phyloP scores from a whole-genome alignment of 352 stramenopile genomes.

The Phytophthora gonapodyides region DNA sequence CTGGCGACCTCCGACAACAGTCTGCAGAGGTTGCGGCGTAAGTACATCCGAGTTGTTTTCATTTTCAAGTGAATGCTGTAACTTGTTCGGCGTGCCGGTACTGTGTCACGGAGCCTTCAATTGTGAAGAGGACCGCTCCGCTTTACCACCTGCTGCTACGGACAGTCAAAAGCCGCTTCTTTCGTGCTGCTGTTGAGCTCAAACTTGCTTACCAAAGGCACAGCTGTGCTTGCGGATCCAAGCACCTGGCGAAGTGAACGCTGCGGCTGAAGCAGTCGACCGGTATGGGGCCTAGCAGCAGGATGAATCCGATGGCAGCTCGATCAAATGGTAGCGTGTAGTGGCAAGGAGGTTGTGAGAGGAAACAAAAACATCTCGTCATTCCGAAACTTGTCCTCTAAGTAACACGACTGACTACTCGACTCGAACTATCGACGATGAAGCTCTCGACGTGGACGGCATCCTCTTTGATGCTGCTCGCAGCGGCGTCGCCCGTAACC shows the following conservation, averaged over 20 bases:
- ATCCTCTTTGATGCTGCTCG: constrained; percentile 2
- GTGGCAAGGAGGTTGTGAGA: background rate
- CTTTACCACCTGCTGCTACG: constrained; percentile 19
- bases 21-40: constrained; percentile 3
- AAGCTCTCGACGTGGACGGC: constrained; percentile 8
- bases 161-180: constrained; percentile 6
- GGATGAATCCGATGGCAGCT: constrained; percentile 2
- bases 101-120: background rate
- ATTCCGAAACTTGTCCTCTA: constrained; percentile 15
- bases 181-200: background rate
- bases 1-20: background rate
- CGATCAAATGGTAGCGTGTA: constrained; percentile 5
- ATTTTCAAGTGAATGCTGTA: background rate
- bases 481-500: background rate
- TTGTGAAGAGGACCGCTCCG: background rate
- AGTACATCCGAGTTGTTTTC: background rate
- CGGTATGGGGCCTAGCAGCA: constrained; percentile 21
- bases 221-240: constrained; percentile 1
- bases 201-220: constrained; percentile 4
- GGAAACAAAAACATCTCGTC: background rate
- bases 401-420: constrained; percentile 5
- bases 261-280: constrained; percentile 15
- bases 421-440: constrained; percentile 12
- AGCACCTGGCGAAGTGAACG: constrained; percentile 8
- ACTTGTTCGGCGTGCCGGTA: background rate